Base-by-base conservation (phyloP, 495 filamentous ascomycete species). In the Penicillium crystallinum region DNA sequence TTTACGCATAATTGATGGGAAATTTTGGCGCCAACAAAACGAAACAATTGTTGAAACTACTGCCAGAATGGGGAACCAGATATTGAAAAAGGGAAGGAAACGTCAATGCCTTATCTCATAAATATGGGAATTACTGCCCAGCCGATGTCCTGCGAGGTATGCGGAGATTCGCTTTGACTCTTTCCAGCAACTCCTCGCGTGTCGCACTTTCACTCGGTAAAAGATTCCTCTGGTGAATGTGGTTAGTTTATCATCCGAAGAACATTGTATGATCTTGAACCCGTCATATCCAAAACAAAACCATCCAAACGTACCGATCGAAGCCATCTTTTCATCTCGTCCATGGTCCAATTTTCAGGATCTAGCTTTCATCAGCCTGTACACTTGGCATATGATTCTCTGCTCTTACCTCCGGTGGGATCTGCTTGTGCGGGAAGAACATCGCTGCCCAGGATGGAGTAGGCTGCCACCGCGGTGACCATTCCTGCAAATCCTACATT, bases 391-490 rank as follows among this genome's bases (percentile, higher is more conserved):
- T 18, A 23, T 15, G 19, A 31, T 15, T 23, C 14, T 34, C 34
- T 19, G 27, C 35, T 52, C 71, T 55, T 68, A 84, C 85, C 78
- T 62, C 91, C 90, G 45, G 70, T 85, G n/a, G 91, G 91, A 66
- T 95, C 91, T 22, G 68, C 54, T 46, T 82, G 69, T 0, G 74
- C 58, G 1, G 90, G 89, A 55, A 96, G 91, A 56, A 95, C 78
- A 52, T 90, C 88, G 22, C 81, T 78, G 45, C 88, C 87, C 85
- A 86, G 89, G 53, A 96, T 95, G 2, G 85, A 78, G 84, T 85
- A 96, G 15, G 79, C 86, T 6, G 91, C 85, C 6, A 87, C 91
- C 3, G 87, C 90, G 3, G 89, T 87, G 36, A 96, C 84, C 55
- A 95, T 81, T 19, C 88, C 89, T 14, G 87, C 80, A 66, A 96